A percentile compares a stretch with the other conserved stretches of the same genome.
Evolutionary conservation across 306 rosid genomes (phyloP).

Genomic region (Lotus japonicus): DNA sequence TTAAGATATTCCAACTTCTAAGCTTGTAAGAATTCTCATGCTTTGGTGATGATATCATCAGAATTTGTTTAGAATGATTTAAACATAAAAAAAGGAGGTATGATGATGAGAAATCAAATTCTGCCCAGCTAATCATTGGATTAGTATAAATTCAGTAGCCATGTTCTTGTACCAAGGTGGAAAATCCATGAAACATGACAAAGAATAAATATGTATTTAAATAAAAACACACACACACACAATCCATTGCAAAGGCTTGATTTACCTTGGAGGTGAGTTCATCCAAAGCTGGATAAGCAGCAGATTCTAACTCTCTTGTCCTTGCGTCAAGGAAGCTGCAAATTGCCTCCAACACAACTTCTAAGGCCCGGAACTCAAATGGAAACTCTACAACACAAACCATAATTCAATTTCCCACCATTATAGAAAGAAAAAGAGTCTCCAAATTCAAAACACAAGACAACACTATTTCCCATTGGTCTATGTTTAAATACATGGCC

Average conservation of each 20-base stretch:
- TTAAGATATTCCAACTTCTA: background rate
- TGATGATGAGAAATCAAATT: background rate
- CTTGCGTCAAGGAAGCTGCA: slow-evolving; percentile 73
- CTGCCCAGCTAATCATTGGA: background rate
- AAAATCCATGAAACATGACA: background rate
- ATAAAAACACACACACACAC: background rate
- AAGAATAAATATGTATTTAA: too few species aligned
- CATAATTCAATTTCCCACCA: slow-evolving; percentile 4
- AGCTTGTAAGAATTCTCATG: background rate
- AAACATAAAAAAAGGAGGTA: background rate
- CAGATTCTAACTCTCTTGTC: slow-evolving; percentile 55
- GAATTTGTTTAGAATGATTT: background rate
- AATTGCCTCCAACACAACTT: slow-evolving; percentile 62
- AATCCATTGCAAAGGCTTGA: background rate
- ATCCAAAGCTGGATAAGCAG: slow-evolving; percentile 77
- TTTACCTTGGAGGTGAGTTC: slow-evolving; percentile 71
- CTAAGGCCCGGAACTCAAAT: slow-evolving; percentile 73
- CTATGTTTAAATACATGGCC: too few species aligned
- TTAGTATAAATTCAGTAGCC: background rate
- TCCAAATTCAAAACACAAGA: background rate
- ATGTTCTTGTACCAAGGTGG: background rate
- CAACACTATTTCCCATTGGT: too few species aligned
- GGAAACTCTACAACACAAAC: slow-evolving; percentile 50
- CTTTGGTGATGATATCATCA: background rate
- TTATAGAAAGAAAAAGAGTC: background rate